These are phyloP conservation scores for Melanomma pulvis-pyrius DNA, from an alignment of 495 filamentous ascomycete species.

Conservation along the genomic window DNA sequence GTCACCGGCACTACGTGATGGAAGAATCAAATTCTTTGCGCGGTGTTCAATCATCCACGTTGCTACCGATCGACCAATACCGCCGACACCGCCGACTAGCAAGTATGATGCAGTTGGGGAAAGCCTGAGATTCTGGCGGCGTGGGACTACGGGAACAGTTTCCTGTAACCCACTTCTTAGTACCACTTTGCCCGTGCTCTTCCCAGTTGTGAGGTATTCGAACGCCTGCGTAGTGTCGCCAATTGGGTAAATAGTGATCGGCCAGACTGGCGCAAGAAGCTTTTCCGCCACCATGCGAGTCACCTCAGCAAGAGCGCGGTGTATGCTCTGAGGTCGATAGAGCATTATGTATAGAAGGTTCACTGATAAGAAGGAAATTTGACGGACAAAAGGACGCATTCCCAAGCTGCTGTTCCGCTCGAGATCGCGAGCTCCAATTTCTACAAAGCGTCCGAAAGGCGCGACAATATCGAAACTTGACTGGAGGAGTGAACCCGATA, in stretches of 20 bases:
- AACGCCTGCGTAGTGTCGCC: neutral
- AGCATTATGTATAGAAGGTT: neutral
- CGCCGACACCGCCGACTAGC: conserved; percentile 4
- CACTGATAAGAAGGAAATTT: neutral
- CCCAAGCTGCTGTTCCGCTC: neutral
- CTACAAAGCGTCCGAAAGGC: conserved; percentile 7
- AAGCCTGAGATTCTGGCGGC: neutral
- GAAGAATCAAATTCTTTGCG: no score
- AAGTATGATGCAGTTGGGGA: neutral
- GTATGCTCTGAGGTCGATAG: neutral
- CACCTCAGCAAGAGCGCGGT: no score
- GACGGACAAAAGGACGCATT: neutral
- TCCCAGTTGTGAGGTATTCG: conserved; percentile 44
- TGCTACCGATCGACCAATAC: conserved; percentile 7
- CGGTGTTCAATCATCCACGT: neutral
- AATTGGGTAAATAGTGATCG: neutral
- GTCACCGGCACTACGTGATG: no score
- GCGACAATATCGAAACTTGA: neutral
- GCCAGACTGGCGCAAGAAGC: neutral
- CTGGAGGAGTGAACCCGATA: conserved; percentile 3
- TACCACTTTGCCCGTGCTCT: neutral
- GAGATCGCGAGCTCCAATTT: conserved; percentile 10
- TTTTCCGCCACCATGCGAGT: neutral
- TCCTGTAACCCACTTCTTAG: neutral
- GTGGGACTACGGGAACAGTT: neutral